Evolutionary conservation across 2,329 filamentous ascomycete genomes (phyloP).

Genomic region (Fusarium stilboides): DNA sequence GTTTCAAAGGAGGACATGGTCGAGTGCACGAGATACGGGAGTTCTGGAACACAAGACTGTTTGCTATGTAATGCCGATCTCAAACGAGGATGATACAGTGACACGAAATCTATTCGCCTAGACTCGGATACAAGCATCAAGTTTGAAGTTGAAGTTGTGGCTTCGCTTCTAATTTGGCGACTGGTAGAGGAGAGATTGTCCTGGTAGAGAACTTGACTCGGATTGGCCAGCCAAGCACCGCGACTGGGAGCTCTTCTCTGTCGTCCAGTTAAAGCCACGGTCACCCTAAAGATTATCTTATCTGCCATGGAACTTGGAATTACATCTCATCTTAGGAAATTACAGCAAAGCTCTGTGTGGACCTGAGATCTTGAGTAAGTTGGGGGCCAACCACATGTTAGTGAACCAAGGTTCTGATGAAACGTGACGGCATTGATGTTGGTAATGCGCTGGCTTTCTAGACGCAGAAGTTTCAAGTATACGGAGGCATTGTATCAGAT

Average conservation of each 20-base stretch:
- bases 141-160: slow-evolving; percentile 12
- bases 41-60: slow-evolving; percentile 33
- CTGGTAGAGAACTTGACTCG: slow-evolving; percentile 14
- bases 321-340: slow-evolving; percentile 52
- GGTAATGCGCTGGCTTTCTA: slow-evolving; percentile 1
- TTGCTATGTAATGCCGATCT: slow-evolving; percentile 25
- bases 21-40: slow-evolving; percentile 8
- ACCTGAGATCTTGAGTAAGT: slow-evolving; percentile 17
- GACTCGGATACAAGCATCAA: slow-evolving; percentile 28
- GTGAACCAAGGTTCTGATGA: background rate
- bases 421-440: background rate
- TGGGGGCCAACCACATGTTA: slow-evolving; percentile 20
- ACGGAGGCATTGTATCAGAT: slow-evolving; percentile 23
- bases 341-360: slow-evolving; percentile 43
- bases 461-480: slow-evolving; percentile 22
- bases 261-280: slow-evolving; percentile 36
- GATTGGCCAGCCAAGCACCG: slow-evolving; percentile 26
- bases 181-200: slow-evolving; percentile 30
- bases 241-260: background rate
- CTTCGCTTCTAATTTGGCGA: slow-evolving; percentile 35
- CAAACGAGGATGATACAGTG: slow-evolving; percentile 34
- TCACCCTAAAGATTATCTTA: slow-evolving; percentile 26
- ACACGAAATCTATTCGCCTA: slow-evolving; percentile 9
- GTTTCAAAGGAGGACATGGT: slow-evolving; percentile 1
- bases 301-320: slow-evolving; percentile 41